Conservation (phyloP, 2,329 filamentous ascomycete genomes). For the Clarireedia sp. region DNA sequence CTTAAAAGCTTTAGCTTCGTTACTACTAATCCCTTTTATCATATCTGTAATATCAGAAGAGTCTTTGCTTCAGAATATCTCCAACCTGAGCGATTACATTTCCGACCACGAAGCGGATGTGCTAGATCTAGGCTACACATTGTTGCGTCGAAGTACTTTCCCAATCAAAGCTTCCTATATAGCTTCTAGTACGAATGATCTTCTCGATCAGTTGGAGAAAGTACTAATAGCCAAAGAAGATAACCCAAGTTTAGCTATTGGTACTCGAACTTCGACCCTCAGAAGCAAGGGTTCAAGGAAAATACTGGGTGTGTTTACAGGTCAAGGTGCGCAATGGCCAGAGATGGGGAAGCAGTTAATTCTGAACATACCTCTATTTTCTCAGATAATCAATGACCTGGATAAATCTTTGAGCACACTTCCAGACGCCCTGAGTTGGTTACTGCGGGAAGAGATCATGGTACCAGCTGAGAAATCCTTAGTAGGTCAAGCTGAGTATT, state of each 20-base stretch:
- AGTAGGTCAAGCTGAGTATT: conserved; percentile 22
- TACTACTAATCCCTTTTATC: conserved; percentile 9
- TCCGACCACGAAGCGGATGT: background rate
- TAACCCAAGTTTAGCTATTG: background rate
- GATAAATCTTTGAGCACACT: conserved; percentile 25
- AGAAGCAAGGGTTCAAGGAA: background rate
- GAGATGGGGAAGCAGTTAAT: conserved; percentile 15
- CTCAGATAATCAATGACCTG: conserved; percentile 8
- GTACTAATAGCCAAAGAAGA: background rate
- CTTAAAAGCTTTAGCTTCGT: conserved; percentile 17
- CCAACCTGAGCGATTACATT: background rate
- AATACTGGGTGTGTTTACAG: conserved; percentile 15
- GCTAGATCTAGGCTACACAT: conserved; percentile 6
- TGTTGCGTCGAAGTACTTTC: conserved; percentile 8
- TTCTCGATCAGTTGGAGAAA: conserved; percentile 6
- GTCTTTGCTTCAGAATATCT: conserved; percentile 3
- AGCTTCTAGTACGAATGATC: conserved; percentile 5
- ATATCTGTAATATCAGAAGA: conserved; percentile 16
- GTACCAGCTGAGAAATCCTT: conserved; percentile 15
- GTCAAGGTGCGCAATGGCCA: conserved; percentile 20
- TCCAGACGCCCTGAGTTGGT: conserved; percentile 10
- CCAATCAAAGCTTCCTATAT: conserved; percentile 10
- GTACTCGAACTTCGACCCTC: background rate
- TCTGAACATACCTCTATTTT: background rate
- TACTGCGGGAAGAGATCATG: conserved; percentile 18